Base-by-base conservation (phyloP, 306 rosid species). In the Lupinus albus region DNA sequence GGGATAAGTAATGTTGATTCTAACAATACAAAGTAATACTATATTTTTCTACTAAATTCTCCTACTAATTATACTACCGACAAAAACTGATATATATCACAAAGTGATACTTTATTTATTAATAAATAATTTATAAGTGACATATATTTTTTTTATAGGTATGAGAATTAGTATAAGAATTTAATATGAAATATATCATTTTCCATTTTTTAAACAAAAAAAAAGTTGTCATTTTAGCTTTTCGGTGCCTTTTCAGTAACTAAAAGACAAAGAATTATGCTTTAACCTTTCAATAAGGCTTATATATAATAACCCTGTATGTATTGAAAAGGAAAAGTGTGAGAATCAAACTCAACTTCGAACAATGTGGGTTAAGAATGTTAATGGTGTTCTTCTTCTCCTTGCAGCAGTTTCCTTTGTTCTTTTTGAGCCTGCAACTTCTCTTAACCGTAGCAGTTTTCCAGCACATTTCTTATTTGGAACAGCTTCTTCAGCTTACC, bases 401-500 rank as follows among this genome's bases (percentile, higher is more conserved):
- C 30, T 72, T 14, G 49, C 69, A 9, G 68, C 64, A 35, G 11
- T 62, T 42, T 68, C 73, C 15, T 7, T 44, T 33, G n/a, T 53
- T 52, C 66, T 67, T 56, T 68, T 76, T 41, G 16, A 57, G 10
- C 20, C 79, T 6, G 79, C 68, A 12, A 70, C 59, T 76, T 81
- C 84, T 56, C 70, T 81, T 11, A 72, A 53, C 28, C 82, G 86
- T 14, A 77, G 53, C 7, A 77, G 80, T 71, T 85, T 85, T 12
- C 86, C 89, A 2, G 7, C 69, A 33, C 81, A 76, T 74, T 85
- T 85, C 81, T 33, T 79, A 0, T 85, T 85, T 21, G 89, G 89
- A 66, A 72, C 84, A 1, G 84, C 83, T 17, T 85, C 89, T 18
- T 79, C 84, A 25, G 86, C 89, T 58, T 85, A 82, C 82, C 89